These are phyloP conservation scores for Camelina neglecta DNA, from an alignment of 345 rosid species.

Conservation along the genomic window DNA sequence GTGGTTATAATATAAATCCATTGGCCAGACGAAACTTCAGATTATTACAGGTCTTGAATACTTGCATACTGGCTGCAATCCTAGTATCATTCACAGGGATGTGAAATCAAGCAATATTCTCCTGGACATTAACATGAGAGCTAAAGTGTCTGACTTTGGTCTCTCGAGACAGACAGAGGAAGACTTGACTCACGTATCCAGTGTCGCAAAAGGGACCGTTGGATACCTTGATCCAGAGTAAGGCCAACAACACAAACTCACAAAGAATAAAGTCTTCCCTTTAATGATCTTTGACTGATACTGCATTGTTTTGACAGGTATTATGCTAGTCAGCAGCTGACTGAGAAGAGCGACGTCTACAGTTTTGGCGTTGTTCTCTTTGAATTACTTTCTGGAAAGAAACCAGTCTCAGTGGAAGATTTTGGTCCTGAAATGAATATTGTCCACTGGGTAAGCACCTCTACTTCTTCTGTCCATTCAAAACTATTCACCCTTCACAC, in stretches of 20 bases:
- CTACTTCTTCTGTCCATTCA: background rate
- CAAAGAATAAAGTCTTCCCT: background rate
- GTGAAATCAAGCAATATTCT: slow-evolving; percentile 96
- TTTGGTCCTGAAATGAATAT: slow-evolving; percentile 87
- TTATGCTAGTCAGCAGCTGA: slow-evolving; percentile 86
- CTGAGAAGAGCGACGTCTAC: slow-evolving; percentile 96
- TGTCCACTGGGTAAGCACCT: slow-evolving; percentile 81
- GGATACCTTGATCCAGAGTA: slow-evolving; percentile 99
- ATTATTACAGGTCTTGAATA: slow-evolving; percentile 88
- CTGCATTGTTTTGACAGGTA: slow-evolving; percentile 54
- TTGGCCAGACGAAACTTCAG: slow-evolving; percentile 48
- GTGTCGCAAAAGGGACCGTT: slow-evolving; percentile 90
- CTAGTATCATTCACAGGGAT: slow-evolving; percentile 94
- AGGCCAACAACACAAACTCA: slow-evolving; percentile 32
- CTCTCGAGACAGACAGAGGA: slow-evolving; percentile 96
- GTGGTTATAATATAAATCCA: slow-evolving; percentile 24
- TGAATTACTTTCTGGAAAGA: slow-evolving; percentile 88
- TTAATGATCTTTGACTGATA: background rate
- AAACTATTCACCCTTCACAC: slow-evolving; percentile 19
- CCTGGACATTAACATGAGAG: slow-evolving; percentile 89
- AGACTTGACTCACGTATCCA: slow-evolving; percentile 87
- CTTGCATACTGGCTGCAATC: slow-evolving; percentile 95
- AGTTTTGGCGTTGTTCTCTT: slow-evolving; percentile 97
- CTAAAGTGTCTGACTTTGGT: slow-evolving; percentile 96
- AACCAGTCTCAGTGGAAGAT: slow-evolving; percentile 82